These are phyloP conservation scores for Eimeria necatrix DNA, from an alignment of 169 alveolate species.

Conservation along the genomic window DNA sequence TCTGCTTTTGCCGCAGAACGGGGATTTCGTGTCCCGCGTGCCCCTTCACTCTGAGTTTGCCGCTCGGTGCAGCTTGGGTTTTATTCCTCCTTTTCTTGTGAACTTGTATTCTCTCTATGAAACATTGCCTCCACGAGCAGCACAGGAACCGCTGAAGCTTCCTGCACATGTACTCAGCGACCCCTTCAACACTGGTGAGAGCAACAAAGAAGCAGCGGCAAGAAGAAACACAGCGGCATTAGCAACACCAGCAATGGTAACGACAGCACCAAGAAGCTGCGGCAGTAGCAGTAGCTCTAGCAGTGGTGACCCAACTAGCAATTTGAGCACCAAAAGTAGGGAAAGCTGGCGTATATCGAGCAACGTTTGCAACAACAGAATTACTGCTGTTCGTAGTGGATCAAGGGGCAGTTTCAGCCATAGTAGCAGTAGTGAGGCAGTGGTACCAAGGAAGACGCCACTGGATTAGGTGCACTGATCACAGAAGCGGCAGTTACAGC, in stretches of 20 bases:
- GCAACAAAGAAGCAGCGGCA: background rate
- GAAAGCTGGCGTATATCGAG: background rate
- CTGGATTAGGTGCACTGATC: too few relatives aligned
- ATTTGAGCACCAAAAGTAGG: background rate
- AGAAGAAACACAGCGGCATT: background rate
- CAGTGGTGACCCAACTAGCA: background rate
- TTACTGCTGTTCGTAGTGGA: too few relatives aligned
- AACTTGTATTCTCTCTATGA: background rate
- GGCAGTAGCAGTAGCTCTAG: background rate
- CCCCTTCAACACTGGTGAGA: background rate
- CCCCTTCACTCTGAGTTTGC: slow-evolving; percentile 37
- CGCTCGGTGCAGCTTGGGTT: slow-evolving; percentile 6
- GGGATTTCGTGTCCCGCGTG: slow-evolving; percentile 32
- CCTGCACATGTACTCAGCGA: background rate
- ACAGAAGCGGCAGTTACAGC: too few relatives aligned
- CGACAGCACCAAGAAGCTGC: background rate
- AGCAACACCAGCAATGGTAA: background rate
- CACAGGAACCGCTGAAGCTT: background rate
- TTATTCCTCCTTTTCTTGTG: background rate
- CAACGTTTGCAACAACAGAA: background rate
- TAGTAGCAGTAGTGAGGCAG: background rate
- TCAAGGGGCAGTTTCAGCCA: background rate
- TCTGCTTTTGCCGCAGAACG: slow-evolving; percentile 30
- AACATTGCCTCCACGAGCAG: slow-evolving; percentile 1
- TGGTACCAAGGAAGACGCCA: background rate